phyloP scores from a whole-genome alignment of 768 basidiomycete genomes.

The Pisolithus orientalis region DNA sequence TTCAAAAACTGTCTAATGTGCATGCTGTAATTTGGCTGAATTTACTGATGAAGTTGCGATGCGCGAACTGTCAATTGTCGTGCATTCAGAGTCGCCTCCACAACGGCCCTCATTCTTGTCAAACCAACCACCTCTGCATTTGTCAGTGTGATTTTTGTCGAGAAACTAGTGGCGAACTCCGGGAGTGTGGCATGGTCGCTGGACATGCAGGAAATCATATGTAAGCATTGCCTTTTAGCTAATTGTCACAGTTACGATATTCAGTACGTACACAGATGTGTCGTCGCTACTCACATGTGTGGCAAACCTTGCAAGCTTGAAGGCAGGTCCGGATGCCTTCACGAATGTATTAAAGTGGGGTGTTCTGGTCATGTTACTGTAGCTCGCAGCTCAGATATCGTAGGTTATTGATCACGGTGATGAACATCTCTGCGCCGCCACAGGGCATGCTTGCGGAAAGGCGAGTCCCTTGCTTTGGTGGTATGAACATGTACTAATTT shows the following conservation, averaged over 20 bases:
- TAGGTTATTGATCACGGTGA: slow-evolving; percentile 44
- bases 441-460: slow-evolving; percentile 49
- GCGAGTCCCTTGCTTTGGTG: slow-evolving; percentile 20
- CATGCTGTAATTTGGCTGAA: too few relatives aligned
- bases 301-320: slow-evolving; percentile 43
- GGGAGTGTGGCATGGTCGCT: slow-evolving; percentile 20
- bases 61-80: slow-evolving; percentile 36
- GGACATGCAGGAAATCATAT: slow-evolving; percentile 51
- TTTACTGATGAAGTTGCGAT: too few relatives aligned
- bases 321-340: slow-evolving; percentile 46
- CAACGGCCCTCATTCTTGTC: slow-evolving; percentile 37
- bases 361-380: background rate
- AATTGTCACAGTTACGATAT: background rate
- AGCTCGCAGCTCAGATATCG: background rate
- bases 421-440: slow-evolving; percentile 48
- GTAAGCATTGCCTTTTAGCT: slow-evolving; percentile 27
- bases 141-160: slow-evolving; percentile 32
- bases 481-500: background rate
- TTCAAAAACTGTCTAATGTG: too few relatives aligned
- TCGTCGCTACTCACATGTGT: slow-evolving; percentile 46
- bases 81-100: slow-evolving; percentile 42
- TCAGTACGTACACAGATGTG: slow-evolving; percentile 36
- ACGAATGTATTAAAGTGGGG: slow-evolving; percentile 45
- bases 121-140: slow-evolving; percentile 38
- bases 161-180: background rate